These are phyloP conservation scores for Ophiocordyceps polyrhachis-furcata DNA, from an alignment of 2,329 filamentous ascomycete species.

Conservation along the genomic window DNA sequence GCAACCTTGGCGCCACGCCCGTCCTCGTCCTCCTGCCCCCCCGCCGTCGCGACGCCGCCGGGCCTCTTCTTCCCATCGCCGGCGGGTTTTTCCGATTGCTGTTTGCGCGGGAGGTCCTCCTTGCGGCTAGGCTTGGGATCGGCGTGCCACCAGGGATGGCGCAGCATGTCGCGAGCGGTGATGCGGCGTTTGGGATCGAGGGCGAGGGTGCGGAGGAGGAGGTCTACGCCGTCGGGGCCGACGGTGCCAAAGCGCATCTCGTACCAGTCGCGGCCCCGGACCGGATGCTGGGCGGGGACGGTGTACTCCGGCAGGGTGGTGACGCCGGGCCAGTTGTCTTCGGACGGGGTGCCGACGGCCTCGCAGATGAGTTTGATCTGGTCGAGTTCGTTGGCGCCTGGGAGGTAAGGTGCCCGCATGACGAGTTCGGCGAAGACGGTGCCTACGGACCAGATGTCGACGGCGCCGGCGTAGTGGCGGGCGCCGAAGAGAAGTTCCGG, in stretches of 20 bases:
- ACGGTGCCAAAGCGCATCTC: constrained; percentile 60
- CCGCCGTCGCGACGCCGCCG: constrained; percentile 37
- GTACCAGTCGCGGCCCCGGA: constrained; percentile 55
- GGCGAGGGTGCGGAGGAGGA: constrained; percentile 68
- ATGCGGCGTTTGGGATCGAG: constrained; percentile 77
- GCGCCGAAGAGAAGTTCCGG: constrained; percentile 88
- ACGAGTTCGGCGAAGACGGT: constrained; percentile 86
- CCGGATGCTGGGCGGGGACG: constrained; percentile 41
- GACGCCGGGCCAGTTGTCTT: constrained; percentile 92
- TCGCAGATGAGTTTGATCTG: constrained; percentile 74
- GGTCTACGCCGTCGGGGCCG: constrained; percentile 66
- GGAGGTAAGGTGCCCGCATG: constrained; percentile 63
- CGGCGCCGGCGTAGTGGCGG: constrained; percentile 71
- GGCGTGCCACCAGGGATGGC: constrained; percentile 70
- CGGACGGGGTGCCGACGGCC: constrained; percentile 74
- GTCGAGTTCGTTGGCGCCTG: constrained; percentile 68
- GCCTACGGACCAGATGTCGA: constrained; percentile 88
- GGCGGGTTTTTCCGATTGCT: constrained; percentile 43
- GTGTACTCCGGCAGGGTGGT: constrained; percentile 63
- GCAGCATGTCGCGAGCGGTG: constrained; percentile 57
- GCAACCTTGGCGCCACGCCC: constrained; percentile 58
- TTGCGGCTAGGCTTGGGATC: constrained; percentile 71
- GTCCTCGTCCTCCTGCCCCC: constrained; percentile 53
- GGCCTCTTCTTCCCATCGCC: constrained; percentile 59
- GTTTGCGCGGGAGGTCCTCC: constrained; percentile 61